phyloP scores from a whole-genome alignment of 1,139 yeast species.

The Chernovozyma sophiae-reginae region DNA sequence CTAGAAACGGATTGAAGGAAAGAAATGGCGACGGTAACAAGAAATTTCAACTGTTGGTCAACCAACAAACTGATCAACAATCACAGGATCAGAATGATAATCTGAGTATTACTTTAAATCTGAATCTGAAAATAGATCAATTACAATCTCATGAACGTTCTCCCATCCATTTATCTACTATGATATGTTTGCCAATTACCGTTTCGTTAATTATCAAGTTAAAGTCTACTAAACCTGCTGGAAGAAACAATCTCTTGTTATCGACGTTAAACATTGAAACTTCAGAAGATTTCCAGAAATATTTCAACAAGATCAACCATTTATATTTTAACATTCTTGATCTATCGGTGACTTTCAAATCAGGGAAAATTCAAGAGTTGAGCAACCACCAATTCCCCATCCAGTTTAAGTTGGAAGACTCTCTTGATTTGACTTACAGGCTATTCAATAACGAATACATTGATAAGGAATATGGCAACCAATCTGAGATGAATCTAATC shows the following conservation, averaged over 20 bases:
- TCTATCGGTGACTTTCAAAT: constrained; percentile 37
- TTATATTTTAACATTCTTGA: constrained; percentile 37
- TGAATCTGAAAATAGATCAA: background rate
- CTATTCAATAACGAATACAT: constrained; percentile 28
- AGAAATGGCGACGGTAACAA: background rate
- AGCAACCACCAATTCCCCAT: constrained; percentile 31
- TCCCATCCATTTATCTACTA: background rate
- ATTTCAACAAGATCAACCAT: constrained; percentile 13
- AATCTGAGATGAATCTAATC: constrained; percentile 10
- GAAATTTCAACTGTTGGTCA: background rate
- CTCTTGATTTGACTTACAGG: constrained; percentile 44
- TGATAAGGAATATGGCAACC: constrained; percentile 18
- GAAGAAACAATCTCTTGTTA: constrained; percentile 46
- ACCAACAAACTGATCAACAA: no score
- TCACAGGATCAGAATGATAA: background rate
- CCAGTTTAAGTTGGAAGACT: constrained; percentile 24
- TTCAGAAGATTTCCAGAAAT: constrained; percentile 37
- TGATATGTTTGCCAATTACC: constrained; percentile 31
- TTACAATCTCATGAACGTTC: background rate
- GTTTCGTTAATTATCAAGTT: constrained; percentile 53
- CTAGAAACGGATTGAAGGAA: background rate
- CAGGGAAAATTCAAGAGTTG: constrained; percentile 28
- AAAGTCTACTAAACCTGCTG: constrained; percentile 55
- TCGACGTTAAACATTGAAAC: constrained; percentile 56
- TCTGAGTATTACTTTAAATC: background rate